Evolutionary conservation across 805 yeast species (phyloP), one percentile per base, ranked within the genome.

Genomic region (Candida silvicultrix): DNA sequence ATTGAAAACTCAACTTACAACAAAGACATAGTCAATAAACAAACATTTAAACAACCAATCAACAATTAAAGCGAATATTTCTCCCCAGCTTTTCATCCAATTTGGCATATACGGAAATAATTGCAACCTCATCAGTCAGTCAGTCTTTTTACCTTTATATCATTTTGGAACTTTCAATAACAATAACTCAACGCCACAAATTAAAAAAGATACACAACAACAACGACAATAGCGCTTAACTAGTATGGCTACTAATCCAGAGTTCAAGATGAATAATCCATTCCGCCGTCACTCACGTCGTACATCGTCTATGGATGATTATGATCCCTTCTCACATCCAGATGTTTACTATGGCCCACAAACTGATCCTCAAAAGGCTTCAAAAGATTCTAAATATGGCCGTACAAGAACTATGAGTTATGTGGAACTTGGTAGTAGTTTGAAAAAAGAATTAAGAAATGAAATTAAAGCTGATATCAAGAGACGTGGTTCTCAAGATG

Each of bases 301-400:
- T 15, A 56, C 43, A 45, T 59, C 63, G 2, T 56, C 63, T 4
- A 40, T 48, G 28, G 63, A 57, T n/a, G 62, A 57, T 12, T 48
- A 49, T 46, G 54, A 83, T 58, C 94, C 94, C 0, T 82, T 71
- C 51, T 82, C 83, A 16, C 64, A 68, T n/a, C 76, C 92, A 0
- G 90, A 83, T 42, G 68, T 74, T 22, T 85, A 85, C 60, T 85
- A 85, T 62, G 86, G 87, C 5, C 80, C 85, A 1, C 61, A 60
- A 29, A 78, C 80, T 2, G 79, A 78, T 56, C 86, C 85, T 2
- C 59, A 75, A 21, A 71, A 66, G 53, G 67, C 72, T 2, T 60
- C 61, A 31, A 64, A 62, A 46, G 57, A 62, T 39, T 66, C 76
- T 16, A 66, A 64, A 48, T 66, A 72, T 37, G 78, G 75, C 23